Percentiles rank a stretch among this genome's conserved stretches.
These are phyloP conservation scores for Panaeolus cyanescens DNA, from an alignment of 768 basidiomycete species.

Conservation along the genomic window DNA sequence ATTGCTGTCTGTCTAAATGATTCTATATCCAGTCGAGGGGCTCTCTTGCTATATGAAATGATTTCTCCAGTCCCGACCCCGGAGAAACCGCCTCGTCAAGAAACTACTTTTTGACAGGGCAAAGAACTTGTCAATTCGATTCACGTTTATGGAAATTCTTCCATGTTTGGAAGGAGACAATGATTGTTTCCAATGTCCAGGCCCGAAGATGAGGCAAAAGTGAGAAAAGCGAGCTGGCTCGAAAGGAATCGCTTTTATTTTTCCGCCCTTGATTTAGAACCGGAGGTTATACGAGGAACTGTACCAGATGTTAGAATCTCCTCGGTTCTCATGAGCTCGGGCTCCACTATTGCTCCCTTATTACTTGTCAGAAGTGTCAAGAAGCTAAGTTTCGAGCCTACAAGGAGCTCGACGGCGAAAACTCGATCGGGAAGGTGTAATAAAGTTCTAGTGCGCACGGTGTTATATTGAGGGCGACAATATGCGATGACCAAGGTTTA, in stretches of 20 bases:
- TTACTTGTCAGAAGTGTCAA: neutral
- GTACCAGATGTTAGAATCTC: neutral
- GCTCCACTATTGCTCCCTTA: slow-evolving; percentile 1
- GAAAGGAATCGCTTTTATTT: neutral
- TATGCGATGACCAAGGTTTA: neutral
- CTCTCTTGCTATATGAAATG: neutral
- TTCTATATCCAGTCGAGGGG: neutral
- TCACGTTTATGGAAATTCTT: neutral
- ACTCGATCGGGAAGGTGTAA: neutral
- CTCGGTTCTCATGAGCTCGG: slow-evolving; percentile 2
- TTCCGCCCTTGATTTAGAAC: neutral
- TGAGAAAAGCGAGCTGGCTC: neutral
- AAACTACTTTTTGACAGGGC: neutral
- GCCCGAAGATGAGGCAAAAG: neutral
- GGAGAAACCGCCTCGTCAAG: neutral
- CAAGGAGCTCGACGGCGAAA: neutral
- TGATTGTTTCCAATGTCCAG: neutral
- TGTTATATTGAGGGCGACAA: neutral
- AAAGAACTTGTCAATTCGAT: neutral
- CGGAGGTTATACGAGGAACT: neutral
- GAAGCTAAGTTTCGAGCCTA: neutral
- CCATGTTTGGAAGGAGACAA: neutral
- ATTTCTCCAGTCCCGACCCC: neutral
- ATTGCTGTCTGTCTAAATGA: neutral
- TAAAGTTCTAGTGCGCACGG: neutral